Conservation (phyloP, 495 filamentous ascomycete genomes). For the Chaetomium fimeti region DNA sequence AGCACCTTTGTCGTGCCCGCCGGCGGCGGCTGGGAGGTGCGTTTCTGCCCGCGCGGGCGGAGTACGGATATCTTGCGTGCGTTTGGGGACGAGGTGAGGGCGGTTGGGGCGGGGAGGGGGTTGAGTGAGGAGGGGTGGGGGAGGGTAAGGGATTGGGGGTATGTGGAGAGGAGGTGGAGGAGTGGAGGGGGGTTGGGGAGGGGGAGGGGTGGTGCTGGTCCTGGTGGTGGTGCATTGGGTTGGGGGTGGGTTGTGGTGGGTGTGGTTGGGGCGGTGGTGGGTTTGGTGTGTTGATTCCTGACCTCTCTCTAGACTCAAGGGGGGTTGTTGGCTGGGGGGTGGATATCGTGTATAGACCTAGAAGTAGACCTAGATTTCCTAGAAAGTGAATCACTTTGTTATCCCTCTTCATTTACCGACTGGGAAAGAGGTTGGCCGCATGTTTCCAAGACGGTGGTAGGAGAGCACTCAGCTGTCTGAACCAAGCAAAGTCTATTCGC, state of each 20-base stretch:
- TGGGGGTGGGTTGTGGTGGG: background rate
- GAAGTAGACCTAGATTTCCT: background rate
- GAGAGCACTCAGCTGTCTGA: background rate
- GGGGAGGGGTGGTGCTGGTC: background rate
- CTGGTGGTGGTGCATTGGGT: background rate
- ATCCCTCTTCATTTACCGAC: too few relatives aligned
- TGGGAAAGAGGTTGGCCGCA: background rate
- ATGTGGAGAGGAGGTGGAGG: conserved; percentile 18
- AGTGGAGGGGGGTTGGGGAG: background rate
- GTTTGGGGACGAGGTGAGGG: conserved; percentile 45
- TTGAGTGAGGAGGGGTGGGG: conserved; percentile 11
- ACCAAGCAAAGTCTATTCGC: conserved; percentile 2
- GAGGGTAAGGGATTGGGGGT: conserved; percentile 32
- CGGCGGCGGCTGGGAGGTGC: conserved; percentile 63
- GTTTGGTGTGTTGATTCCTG: background rate
- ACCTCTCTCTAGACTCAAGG: too few relatives aligned
- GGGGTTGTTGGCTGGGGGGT: background rate
- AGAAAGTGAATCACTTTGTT: background rate
- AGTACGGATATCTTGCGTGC: conserved; percentile 65
- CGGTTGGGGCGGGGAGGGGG: conserved; percentile 33
- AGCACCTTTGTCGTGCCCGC: conserved; percentile 73
- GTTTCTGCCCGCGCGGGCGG: conserved; percentile 69
- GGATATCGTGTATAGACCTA: background rate
- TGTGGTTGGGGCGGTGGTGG: background rate
- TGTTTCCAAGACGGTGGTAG: background rate